Evolutionary conservation across 768 basidiomycete genomes (phyloP), one percentile per base, ranked within the genome.

Genomic region (Tephrocybe sp.): DNA sequence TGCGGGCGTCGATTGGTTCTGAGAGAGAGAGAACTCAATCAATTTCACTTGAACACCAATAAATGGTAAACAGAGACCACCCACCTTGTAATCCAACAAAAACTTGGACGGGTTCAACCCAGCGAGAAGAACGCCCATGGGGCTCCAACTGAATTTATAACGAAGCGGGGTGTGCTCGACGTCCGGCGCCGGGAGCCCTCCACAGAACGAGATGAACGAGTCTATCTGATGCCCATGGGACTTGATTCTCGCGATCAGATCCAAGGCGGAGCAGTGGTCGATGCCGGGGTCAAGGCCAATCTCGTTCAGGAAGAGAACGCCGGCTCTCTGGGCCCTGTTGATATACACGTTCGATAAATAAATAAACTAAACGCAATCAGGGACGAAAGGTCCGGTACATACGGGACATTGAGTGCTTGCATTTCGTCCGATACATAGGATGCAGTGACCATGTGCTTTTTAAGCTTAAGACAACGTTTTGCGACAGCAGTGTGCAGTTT

Each of bases 131-230:
- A 96, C 93, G 5, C 92, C 94, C 51, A 84, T 76, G 0, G 95
- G 93, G 43, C 84, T 89, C 95, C 95, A 98, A 57, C 92, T 91
- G 63, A 93, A 93, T 63, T 94, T 96, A 62, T 96, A 94, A n/a
- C 85, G 77, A 9, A 95, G 69, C 1, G 92, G 92, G 13, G 87
- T 81, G 54, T 73, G 66, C 8, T 68, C 60, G 7, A 75, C 74
- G 38, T 87, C 87, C 0, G 90, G 90, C 0, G 87, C 85, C 0
- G 95, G 95, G 4, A 98, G 73, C 1, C 95, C 95, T 1, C 95
- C 95, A 49, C 95, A 98, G 75, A 95, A 95, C 1, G 91, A 93
- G 1, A 82, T 82, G 65, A 96, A 97, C 0, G 88, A 85, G 0
- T 77, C 62, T 9, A 92, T 74, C 12, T 71, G 65, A 64, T 83